These are phyloP conservation scores for Penicillium soppii DNA, from an alignment of 495 filamentous ascomycete species.

Conservation along the genomic window DNA sequence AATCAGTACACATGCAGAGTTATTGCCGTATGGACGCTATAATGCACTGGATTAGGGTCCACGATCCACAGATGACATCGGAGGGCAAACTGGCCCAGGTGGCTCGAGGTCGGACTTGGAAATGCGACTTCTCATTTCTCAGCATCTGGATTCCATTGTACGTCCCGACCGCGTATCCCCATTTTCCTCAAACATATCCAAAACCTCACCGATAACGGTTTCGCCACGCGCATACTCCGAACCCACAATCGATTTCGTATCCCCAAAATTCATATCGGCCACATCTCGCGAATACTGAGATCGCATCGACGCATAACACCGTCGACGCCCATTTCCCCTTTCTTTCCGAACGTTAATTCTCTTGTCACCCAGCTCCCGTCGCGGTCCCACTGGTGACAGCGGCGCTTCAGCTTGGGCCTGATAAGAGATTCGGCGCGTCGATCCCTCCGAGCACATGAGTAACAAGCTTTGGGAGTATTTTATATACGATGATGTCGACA, in stretches of 20 bases:
- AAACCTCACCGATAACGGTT: slow-evolving; percentile 2
- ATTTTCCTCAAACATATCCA: background rate
- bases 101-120: slow-evolving; percentile 2
- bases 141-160: background rate
- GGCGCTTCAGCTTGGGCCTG: slow-evolving; percentile 73
- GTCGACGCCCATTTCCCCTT: slow-evolving; percentile 10
- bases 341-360: slow-evolving; percentile 30
- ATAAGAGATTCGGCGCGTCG: slow-evolving; percentile 52
- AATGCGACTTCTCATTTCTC: background rate
- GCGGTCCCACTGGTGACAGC: slow-evolving; percentile 79
- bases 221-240: slow-evolving; percentile 18
- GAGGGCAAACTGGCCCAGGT: slow-evolving; percentile 7
- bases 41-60: background rate
- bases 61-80: slow-evolving; percentile 16
- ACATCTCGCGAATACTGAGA: background rate
- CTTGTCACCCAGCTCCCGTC: slow-evolving; percentile 58
- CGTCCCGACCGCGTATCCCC: background rate
- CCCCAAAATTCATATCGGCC: slow-evolving; percentile 6
- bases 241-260: slow-evolving; percentile 21
- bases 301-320: slow-evolving; percentile 15
- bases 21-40: background rate
- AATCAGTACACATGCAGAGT: background rate
- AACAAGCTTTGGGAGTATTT: slow-evolving; percentile 93
- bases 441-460: slow-evolving; percentile 76
- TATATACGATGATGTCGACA: slow-evolving; percentile 92